Conservation (phyloP, 2,329 filamentous ascomycete genomes). For the Phyllosticta capitalensis region DNA sequence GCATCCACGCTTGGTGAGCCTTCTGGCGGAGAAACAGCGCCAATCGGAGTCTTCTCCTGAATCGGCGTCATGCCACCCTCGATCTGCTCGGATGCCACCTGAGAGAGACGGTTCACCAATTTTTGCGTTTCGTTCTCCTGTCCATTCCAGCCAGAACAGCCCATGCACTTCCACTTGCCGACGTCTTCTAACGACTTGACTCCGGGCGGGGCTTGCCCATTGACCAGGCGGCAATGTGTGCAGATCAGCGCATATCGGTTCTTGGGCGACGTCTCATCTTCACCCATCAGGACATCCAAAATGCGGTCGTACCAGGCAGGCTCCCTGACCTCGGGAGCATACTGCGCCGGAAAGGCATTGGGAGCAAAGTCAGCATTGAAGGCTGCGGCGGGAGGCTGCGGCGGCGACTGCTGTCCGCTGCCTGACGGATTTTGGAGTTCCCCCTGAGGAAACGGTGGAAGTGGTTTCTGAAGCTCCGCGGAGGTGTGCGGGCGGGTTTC, state of each 20-base stretch:
- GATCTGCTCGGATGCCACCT: neutral
- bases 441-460: neutral
- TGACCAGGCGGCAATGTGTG: constrained; percentile 71
- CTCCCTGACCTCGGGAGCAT: constrained; percentile 21
- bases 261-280: constrained; percentile 86
- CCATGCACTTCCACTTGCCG: constrained; percentile 79
- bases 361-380: constrained; percentile 59
- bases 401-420: constrained; percentile 8
- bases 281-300: constrained; percentile 81
- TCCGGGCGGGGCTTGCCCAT: constrained; percentile 89
- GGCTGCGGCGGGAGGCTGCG: constrained; percentile 12
- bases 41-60: neutral
- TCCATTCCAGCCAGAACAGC: constrained; percentile 76
- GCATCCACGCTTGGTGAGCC: constrained; percentile 9
- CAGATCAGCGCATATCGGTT: constrained; percentile 89
- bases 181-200: constrained; percentile 67
- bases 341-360: constrained; percentile 53
- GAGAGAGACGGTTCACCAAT: constrained; percentile 41
- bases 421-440: neutral
- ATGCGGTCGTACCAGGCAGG: constrained; percentile 91
- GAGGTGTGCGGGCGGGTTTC: constrained; percentile 24
- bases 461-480: constrained; percentile 1
- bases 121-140: constrained; percentile 66
- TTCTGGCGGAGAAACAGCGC: neutral
- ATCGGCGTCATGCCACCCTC: neutral